These are phyloP conservation scores for Geranium brycei DNA, from an alignment of 345 rosid genomes.

Conservation along the genomic window DNA sequence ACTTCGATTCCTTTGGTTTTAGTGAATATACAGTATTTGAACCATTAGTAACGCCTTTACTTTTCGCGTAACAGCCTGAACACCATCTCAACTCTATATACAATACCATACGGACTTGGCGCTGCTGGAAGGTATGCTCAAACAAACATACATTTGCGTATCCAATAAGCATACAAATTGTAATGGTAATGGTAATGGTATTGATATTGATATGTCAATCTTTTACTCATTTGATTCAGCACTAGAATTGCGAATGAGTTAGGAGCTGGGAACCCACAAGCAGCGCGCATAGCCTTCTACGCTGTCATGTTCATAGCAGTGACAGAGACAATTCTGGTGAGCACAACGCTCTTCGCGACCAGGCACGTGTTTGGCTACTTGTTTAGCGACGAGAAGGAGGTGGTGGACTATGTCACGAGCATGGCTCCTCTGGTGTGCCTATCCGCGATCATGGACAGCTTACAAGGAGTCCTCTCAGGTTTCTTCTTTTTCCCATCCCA, in stretches of 20 bases:
- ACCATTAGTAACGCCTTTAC: neutral
- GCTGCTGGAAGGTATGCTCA: constrained; percentile 8
- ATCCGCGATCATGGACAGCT: constrained; percentile 20
- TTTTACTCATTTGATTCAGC: constrained; percentile 1
- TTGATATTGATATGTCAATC: neutral
- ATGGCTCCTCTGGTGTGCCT: constrained; percentile 29
- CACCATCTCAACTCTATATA: constrained; percentile 20
- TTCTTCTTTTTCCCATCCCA: neutral
- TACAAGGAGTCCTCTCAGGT: constrained; percentile 34
- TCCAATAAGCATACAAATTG: no score
- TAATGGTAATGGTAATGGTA: neutral
- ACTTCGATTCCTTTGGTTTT: neutral
- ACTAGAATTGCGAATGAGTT: constrained; percentile 58
- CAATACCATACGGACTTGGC: constrained; percentile 12
- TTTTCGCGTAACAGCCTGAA: constrained; percentile 16
- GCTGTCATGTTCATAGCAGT: constrained; percentile 15
- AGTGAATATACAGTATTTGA: neutral
- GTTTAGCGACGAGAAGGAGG: constrained; percentile 21
- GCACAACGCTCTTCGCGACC: constrained; percentile 14
- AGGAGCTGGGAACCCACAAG: constrained; percentile 35
- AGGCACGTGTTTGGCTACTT: constrained; percentile 22
- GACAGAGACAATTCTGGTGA: constrained; percentile 9
- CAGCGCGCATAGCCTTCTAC: constrained; percentile 27
- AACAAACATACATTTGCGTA: neutral
- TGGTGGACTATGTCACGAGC: constrained; percentile 20